Evolutionary conservation across 139 green algal species (phyloP), one percentile per base, ranked within the genome.

Genomic region (Chlorella sp.): DNA sequence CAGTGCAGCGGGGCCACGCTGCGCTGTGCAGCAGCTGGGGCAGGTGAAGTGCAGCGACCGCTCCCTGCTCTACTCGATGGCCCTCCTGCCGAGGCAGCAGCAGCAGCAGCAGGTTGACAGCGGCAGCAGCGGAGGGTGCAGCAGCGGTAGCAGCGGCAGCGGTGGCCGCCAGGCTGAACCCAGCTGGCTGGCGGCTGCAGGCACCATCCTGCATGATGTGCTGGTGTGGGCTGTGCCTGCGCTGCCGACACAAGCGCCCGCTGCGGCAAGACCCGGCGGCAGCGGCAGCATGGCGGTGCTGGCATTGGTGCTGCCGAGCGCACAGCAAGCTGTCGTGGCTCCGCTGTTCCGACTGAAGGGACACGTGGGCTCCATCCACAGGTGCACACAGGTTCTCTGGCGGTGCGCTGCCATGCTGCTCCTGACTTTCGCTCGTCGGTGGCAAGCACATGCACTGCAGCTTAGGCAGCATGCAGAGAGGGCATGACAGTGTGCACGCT

Each of bases 331-430:
- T 1, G 56, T 28, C 5, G 72, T 22, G 28, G 54, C 40, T 43
- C 81, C 89, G 7, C 81, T 88, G 62, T 81, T 82, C 41, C 73
- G 81, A 17, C 86, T 92, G 28, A 82, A 81, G 32, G 90, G 90
- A 3, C 90, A 93, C 56, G 75, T 88, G 38, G 90, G 90, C 28
- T 92, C 90, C n/a, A 92, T 93, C 36, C 88, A 93, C 82, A 87
- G 84, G 85, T 89, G 46, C 1, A 7, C 56, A 7, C 17, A 68
- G 30, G 60, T 24, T 68, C 6, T 24, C 6, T 68, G 60, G 19
- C 6, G 30, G 11, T 6, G 22, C n/a, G 60, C 60, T 34, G 60
- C 20, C 60, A 32, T 68, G 30, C 17, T n/a, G n/a, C n/a, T n/a
- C n/a, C n/a, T n/a, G n/a, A n/a, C n/a, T n/a, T n/a, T n/a, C n/a